Conservation (phyloP, 768 basidiomycete genomes). For the Filobasidium floriforme region DNA sequence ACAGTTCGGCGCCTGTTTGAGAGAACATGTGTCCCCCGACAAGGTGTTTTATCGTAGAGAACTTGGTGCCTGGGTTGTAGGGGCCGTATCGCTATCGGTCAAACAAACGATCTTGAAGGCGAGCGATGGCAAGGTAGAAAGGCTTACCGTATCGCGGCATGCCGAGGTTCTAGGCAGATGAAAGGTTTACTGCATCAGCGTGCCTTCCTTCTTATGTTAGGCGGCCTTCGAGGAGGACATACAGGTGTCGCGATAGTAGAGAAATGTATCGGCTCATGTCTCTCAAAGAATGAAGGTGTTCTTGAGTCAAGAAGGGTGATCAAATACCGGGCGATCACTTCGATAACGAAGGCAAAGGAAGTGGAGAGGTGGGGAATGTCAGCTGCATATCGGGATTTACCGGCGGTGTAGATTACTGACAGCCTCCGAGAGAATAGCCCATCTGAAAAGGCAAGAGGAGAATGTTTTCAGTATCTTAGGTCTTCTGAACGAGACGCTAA, state of each 20-base stretch:
- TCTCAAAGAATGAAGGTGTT: conserved; percentile 33
- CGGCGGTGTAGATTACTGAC: conserved; percentile 1
- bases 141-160: conserved; percentile 35
- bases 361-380: not conserved
- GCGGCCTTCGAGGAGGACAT: not conserved
- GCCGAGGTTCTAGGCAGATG: conserved; percentile 27
- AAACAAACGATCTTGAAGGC: not conserved
- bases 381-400: not conserved
- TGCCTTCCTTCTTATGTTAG: not conserved
- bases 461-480: not conserved
- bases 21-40: conserved; percentile 30
- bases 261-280: conserved; percentile 27
- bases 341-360: not conserved
- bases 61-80: conserved; percentile 24
- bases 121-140: not conserved
- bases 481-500: not conserved
- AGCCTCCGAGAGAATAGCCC: conserved; percentile 18
- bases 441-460: conserved; percentile 19
- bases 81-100: not conserved
- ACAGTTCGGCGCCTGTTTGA: conserved; percentile 33
- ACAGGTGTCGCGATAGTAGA: conserved; percentile 36
- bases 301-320: conserved; percentile 32
- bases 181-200: not conserved
- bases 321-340: conserved; percentile 35
- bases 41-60: conserved; percentile 26